Evolutionary conservation across 177 flowering plant species (phyloP).

Genomic region (Vitis hybrid): DNA sequence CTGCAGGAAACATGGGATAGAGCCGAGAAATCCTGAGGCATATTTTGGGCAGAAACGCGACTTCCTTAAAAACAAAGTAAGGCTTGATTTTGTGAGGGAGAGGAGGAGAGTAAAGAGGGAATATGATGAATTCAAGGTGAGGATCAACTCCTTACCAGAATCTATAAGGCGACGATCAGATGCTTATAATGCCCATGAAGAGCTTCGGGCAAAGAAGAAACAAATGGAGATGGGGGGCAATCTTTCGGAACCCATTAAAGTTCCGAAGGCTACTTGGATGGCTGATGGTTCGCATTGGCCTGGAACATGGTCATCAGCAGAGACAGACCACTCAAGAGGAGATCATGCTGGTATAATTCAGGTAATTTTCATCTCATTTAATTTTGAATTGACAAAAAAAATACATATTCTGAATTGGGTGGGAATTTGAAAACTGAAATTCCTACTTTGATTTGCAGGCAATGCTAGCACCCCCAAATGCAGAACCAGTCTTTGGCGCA

Average conservation of each 20-base stretch:
- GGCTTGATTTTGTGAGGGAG: conserved; percentile 79
- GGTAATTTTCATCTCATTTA: conserved; percentile 33
- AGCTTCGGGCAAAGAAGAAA: conserved; percentile 63
- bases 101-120: conserved; percentile 81
- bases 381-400: neutral
- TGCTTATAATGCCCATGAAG: conserved; percentile 81
- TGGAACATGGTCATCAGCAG: conserved; percentile 78
- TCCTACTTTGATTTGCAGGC: conserved; percentile 35
- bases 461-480: conserved; percentile 80
- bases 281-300: conserved; percentile 94
- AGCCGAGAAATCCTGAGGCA: conserved; percentile 80
- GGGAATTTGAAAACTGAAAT: neutral
- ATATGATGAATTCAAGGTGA: conserved; percentile 91
- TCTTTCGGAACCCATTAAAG: conserved; percentile 44
- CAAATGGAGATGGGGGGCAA: conserved; percentile 60
- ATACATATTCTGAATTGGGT: neutral
- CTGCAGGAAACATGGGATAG: conserved; percentile 74
- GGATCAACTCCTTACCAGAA: conserved; percentile 83
- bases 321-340: conserved; percentile 68
- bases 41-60: conserved; percentile 83
- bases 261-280: conserved; percentile 92
- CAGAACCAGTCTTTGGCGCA: conserved; percentile 62
- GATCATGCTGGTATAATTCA: conserved; percentile 91
- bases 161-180: conserved; percentile 80
- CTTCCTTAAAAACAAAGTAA: conserved; percentile 71